phyloP scores from a whole-genome alignment of 140 eudicot genomes.

The Senecio squalidus region DNA sequence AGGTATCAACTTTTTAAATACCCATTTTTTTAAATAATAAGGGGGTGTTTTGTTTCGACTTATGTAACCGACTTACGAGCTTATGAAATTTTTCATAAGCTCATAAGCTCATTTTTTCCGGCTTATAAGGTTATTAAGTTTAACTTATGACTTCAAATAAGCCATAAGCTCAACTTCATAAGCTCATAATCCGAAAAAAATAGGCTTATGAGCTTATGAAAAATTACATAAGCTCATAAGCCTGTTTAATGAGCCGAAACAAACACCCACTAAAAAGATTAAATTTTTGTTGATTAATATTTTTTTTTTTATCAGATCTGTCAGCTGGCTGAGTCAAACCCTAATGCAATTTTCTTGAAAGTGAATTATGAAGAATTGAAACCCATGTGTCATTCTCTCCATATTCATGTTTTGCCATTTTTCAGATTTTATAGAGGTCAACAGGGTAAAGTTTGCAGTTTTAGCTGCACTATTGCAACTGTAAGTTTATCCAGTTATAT shows the following conservation, averaged over 20 bases:
- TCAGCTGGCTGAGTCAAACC: conserved; percentile 86
- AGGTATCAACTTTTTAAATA: conserved; percentile 38
- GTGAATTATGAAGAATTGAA: conserved; percentile 76
- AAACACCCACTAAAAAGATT: too few relatives aligned
- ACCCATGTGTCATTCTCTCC: conserved; percentile 68
- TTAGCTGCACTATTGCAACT: conserved; percentile 93
- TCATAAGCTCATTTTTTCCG: too few relatives aligned
- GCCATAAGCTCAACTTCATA: too few relatives aligned
- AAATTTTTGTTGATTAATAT: not conserved
- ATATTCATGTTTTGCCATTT: conserved; percentile 85
- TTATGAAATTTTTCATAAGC: too few relatives aligned
- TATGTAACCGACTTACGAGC: not conserved
- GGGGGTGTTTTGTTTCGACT: too few relatives aligned
- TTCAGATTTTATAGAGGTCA: conserved; percentile 90
- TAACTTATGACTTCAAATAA: too few relatives aligned
- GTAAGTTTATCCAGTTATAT: conserved; percentile 38
- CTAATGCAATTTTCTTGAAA: conserved; percentile 65
- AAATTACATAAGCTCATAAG: too few relatives aligned
- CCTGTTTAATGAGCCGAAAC: too few relatives aligned
- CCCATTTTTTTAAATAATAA: too few relatives aligned
- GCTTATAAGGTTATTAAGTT: too few relatives aligned
- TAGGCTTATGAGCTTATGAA: too few relatives aligned
- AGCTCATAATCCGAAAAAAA: too few relatives aligned
- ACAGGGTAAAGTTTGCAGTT: conserved; percentile 77
- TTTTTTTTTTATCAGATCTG: conserved; percentile 42